Base-by-base conservation (phyloP, 257 asterid genomes). In the Solanum stenotomum region DNA sequence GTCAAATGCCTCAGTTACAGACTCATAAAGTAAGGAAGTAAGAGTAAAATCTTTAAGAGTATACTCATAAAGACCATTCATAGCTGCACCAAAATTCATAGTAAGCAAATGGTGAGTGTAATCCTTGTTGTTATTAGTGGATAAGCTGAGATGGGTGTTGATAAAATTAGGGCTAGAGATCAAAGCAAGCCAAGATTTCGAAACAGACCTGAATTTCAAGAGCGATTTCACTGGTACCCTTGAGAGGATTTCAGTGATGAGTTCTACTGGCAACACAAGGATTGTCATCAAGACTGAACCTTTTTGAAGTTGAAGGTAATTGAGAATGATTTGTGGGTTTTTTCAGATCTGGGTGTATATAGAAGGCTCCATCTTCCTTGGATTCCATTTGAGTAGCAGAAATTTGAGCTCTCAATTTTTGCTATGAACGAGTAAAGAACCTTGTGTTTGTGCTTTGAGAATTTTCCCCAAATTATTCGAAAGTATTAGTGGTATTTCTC, bases 71-170 rank as follows among this genome's bases (percentile, higher is more conserved):
- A 40, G 46, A 40, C 46, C 46, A 40, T 40, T 10, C 46, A 10
- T 40, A 40, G 46, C 13, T 40, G 46, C 13, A 40, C 44, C 1
- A 1, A 1, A 29, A 29, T 1, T 29, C 1, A 29, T 29, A 1
- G 1, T 1, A 29, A 1, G 1, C 29, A 29, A 29, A 29, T 1
- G 1, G 29, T 1, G 29, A 29, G 1, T 29, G 1, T 29, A 29
- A 1, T 3, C 3, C 4, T 3, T 1, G 1, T 1, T 29, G 29
- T 29, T 1, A 29, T n/a, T n/a, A 29, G 29, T 29, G 1, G 1
- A 1, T 1, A 29, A 29, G 29, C 1, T 29, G 29, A 29, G 61
- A 52, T 15, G 61, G 61, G 23, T 52, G 61, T 52, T 52, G 23
- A 5, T 52, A 52, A 52, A 52, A 16, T 52, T 23, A 52, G 61